Conservation (phyloP, 1,284 basidiomycete genomes). For the Fomitopsis betulina region DNA sequence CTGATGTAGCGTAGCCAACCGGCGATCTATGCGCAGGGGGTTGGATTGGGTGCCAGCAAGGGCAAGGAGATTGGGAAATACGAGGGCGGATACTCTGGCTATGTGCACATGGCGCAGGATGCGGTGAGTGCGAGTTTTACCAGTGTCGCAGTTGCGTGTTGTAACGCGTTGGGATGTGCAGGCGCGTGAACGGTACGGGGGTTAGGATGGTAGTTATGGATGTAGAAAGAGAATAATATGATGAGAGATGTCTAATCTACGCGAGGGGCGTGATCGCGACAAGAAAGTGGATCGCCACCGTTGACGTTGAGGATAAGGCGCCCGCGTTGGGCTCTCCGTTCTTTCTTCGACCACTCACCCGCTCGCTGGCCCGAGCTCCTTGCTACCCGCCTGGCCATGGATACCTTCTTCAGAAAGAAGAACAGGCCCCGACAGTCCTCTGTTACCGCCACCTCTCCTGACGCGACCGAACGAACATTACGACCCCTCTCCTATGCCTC, state of each 20-base stretch:
- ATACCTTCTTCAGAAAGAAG: slow-evolving; percentile 52
- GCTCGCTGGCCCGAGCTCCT: background rate
- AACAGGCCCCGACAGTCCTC: slow-evolving; percentile 45
- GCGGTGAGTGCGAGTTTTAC: slow-evolving; percentile 26
- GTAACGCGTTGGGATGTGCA: slow-evolving; percentile 3
- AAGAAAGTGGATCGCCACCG: background rate
- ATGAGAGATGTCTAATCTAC: background rate
- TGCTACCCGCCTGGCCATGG: slow-evolving; percentile 32
- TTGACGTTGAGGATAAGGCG: background rate
- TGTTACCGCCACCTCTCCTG: slow-evolving; percentile 36
- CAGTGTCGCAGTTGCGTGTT: background rate
- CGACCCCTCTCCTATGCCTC: slow-evolving; percentile 24
- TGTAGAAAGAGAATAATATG: background rate
- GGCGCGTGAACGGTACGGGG: slow-evolving; percentile 29
- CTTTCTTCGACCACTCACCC: background rate
- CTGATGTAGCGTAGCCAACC: slow-evolving; percentile 48
- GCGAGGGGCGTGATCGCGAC: background rate
- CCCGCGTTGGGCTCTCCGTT: background rate
- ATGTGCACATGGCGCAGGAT: slow-evolving; percentile 74
- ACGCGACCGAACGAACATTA: slow-evolving; percentile 50
- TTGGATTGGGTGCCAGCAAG: slow-evolving; percentile 84
- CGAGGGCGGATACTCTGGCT: slow-evolving; percentile 65
- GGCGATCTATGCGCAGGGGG: slow-evolving; percentile 81
- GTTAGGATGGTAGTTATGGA: too few species aligned
- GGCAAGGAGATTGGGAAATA: slow-evolving; percentile 79